Conservation (phyloP, 164 flowering plant species). For the Akebia trifoliata region DNA sequence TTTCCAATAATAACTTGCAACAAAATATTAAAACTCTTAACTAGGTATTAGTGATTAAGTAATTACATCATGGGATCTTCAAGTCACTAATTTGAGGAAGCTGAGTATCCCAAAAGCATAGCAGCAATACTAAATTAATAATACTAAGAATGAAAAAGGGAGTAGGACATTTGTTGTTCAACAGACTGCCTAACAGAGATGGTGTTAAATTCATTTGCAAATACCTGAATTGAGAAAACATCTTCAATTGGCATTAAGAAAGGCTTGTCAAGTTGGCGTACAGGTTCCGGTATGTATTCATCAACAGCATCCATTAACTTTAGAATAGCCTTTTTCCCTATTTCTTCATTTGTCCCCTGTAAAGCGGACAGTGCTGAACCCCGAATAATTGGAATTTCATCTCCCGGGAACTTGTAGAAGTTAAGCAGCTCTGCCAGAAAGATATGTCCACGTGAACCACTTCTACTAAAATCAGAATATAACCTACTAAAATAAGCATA, state of each 20-base stretch:
- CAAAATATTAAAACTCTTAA: too few relatives aligned
- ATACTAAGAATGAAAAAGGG: too few relatives aligned
- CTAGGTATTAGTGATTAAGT: too few relatives aligned
- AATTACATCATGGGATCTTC: too few relatives aligned
- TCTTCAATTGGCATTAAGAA: slow-evolving; percentile 97
- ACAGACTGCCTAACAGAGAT: too few relatives aligned
- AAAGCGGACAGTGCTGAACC: slow-evolving; percentile 96
- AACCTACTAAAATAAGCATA: background rate
- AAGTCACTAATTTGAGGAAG: too few relatives aligned
- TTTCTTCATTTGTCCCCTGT: slow-evolving; percentile 87
- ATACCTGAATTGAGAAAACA: slow-evolving; percentile 95
- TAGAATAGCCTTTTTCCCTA: slow-evolving; percentile 76
- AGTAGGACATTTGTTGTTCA: too few relatives aligned
- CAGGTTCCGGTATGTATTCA: slow-evolving; percentile 91
- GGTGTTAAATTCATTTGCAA: background rate
- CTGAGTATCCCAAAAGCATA: too few relatives aligned
- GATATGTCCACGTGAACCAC: too few relatives aligned
- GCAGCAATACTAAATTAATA: too few relatives aligned
- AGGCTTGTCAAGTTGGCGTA: slow-evolving; percentile 91
- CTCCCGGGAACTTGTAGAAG: slow-evolving; percentile 97
- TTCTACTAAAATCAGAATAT: background rate
- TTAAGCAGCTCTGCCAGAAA: slow-evolving; percentile 73
- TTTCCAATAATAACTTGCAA: too few relatives aligned
- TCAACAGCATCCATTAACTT: slow-evolving; percentile 97
- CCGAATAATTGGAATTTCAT: slow-evolving; percentile 90